These are phyloP conservation scores for Trichophaea hybrida DNA, from an alignment of 2,329 filamentous ascomycete species.

Conservation along the genomic window DNA sequence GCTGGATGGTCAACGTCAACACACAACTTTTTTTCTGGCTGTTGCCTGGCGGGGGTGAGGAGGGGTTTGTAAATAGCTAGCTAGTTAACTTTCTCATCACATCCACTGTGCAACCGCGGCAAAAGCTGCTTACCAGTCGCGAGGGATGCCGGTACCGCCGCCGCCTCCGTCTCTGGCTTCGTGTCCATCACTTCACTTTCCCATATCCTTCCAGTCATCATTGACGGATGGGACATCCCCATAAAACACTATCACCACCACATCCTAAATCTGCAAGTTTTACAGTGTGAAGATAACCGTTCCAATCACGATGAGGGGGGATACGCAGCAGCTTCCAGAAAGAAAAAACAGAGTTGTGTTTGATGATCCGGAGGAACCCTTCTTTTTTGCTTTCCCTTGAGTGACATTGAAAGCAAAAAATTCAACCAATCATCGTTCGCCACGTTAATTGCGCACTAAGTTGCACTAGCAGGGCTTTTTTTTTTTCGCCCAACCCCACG, in stretches of 20 bases:
- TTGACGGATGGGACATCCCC: too few relatives aligned
- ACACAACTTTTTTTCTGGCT: not conserved
- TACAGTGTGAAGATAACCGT: not conserved
- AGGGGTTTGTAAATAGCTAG: not conserved
- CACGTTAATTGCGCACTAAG: constrained; percentile 22
- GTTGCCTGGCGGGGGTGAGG: not conserved
- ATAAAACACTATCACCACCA: too few relatives aligned
- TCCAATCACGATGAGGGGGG: not conserved
- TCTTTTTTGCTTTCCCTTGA: constrained; percentile 10
- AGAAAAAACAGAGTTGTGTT: constrained; percentile 2
- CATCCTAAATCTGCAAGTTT: not conserved
- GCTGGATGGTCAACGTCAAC: not conserved
- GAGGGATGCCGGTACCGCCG: constrained; percentile 1
- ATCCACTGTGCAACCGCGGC: not conserved
- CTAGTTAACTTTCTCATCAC: not conserved
- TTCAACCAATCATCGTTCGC: constrained; percentile 21
- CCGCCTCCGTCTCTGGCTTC: not conserved
- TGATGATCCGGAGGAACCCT: constrained; percentile 7
- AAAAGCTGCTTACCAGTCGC: not conserved
- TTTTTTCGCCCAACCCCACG: not conserved
- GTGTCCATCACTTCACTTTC: too few relatives aligned
- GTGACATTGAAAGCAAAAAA: not conserved
- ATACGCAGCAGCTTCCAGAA: not conserved
- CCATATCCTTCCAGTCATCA: too few relatives aligned
- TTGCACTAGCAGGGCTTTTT: constrained; percentile 15